phyloP scores from a whole-genome alignment of 1,284 basidiomycete species.

The Ceratobasidium sp. region DNA sequence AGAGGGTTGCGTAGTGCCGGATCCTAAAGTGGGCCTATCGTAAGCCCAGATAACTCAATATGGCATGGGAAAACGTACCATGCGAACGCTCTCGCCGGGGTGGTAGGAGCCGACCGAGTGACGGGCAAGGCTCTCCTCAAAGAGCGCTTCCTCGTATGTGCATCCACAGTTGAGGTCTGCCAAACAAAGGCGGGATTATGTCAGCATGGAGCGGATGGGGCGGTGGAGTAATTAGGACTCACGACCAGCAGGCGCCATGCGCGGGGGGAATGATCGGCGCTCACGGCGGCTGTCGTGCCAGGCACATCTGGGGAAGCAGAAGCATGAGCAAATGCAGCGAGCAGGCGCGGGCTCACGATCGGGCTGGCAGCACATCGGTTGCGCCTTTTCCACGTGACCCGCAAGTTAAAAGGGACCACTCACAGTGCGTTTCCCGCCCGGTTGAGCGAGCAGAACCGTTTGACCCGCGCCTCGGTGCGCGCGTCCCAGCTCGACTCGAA shows the following conservation, averaged over 20 bases:
- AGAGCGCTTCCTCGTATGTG: conserved; percentile 80
- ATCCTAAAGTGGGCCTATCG: conserved; percentile 55
- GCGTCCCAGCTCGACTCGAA: conserved; percentile 72
- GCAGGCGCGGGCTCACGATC: conserved; percentile 4
- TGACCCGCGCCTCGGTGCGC: conserved; percentile 73
- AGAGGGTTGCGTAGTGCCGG: conserved; percentile 81
- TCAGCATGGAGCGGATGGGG: not conserved
- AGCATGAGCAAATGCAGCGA: not conserved
- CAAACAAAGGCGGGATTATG: conserved; percentile 27
- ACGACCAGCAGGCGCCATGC: conserved; percentile 75
- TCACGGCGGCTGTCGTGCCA: conserved; percentile 88
- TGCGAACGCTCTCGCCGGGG: conserved; percentile 82
- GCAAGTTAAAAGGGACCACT: conserved; percentile 7
- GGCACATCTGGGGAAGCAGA: conserved; percentile 57
- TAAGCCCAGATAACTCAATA: conserved; percentile 6
- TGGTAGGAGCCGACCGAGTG: conserved; percentile 81
- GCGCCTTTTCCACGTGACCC: conserved; percentile 11
- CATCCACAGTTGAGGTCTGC: conserved; percentile 79
- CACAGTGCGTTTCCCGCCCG: conserved; percentile 83
- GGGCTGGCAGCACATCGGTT: not conserved
- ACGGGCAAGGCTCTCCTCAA: conserved; percentile 81
- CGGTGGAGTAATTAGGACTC: not conserved
- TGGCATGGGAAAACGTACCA: conserved; percentile 60
- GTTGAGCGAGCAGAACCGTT: conserved; percentile 80
- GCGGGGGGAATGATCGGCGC: conserved; percentile 77